Conservation (phyloP, 1,139 yeast genomes). For the Geotrichum restrictum region DNA sequence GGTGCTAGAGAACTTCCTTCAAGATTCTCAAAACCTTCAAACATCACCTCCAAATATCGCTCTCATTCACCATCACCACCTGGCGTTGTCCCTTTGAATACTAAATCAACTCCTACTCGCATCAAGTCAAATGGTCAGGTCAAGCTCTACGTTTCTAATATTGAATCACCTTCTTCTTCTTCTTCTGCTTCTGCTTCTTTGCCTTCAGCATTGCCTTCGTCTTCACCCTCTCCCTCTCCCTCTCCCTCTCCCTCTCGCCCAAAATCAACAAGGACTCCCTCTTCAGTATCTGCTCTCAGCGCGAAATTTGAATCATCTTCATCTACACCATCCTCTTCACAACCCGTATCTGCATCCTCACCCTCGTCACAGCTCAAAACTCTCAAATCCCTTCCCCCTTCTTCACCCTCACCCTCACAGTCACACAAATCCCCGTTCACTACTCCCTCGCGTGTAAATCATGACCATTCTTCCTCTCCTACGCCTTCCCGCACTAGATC, state of each 20-base stretch:
- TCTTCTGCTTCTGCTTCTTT: neutral
- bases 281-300: conserved; percentile 3
- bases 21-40: neutral
- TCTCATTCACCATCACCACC: neutral
- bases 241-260: neutral
- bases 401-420: conserved; percentile 1
- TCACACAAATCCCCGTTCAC: neutral
- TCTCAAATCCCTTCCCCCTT: neutral
- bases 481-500: neutral
- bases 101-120: neutral
- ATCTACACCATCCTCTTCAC: neutral
- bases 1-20: conserved; percentile 14
- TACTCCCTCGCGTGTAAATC: too few species aligned
- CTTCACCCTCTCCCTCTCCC: neutral
- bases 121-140: neutral
- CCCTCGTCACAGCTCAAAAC: neutral
- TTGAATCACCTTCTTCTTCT: neutral
- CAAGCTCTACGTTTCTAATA: conserved; percentile 2
- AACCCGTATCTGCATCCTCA: neutral
- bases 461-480: conserved; percentile 2
- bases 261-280: conserved; percentile 1
- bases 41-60: neutral
- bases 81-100: neutral
- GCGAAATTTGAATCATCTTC: conserved; percentile 1
- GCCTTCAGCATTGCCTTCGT: too few species aligned